Evolutionary conservation across 1,284 basidiomycete species (phyloP).

Genomic region (Microbotryum scabiosae): DNA sequence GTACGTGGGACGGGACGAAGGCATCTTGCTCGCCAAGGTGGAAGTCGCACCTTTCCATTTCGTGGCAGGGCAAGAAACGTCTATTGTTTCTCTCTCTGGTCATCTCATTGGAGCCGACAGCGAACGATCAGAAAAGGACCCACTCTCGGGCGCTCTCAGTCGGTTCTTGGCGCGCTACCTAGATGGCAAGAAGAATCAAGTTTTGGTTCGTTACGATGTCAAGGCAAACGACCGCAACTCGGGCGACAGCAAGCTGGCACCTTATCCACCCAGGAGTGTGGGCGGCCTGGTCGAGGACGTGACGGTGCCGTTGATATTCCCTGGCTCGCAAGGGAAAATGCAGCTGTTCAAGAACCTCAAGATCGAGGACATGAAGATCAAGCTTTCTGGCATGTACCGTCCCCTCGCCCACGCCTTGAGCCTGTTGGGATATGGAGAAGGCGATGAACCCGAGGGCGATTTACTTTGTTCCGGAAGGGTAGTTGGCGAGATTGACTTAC

Average conservation of each 20-base stretch:
- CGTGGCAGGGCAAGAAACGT: conserved; percentile 2
- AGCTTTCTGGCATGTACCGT: background rate
- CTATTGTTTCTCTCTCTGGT: conserved; percentile 22
- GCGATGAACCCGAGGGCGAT: conserved; percentile 15
- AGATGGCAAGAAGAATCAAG: conserved; percentile 23
- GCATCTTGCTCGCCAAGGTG: conserved; percentile 26
- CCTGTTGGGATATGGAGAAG: conserved; percentile 8
- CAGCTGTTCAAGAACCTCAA: conserved; percentile 31
- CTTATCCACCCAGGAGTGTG: conserved; percentile 21
- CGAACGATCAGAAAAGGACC: background rate
- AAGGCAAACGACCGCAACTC: conserved; percentile 8
- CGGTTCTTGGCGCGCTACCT: conserved; percentile 31
- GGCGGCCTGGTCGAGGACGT: conserved; percentile 3
- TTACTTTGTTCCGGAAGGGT: conserved; percentile 29
- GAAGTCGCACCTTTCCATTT: conserved; percentile 28
- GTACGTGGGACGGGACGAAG: background rate
- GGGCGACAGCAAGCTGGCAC: background rate
- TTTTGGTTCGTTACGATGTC: conserved; percentile 27
- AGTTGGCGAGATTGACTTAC: conserved; percentile 30
- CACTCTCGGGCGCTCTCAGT: conserved; percentile 18
- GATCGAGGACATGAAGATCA: conserved; percentile 32
- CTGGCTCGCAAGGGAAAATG: conserved; percentile 12
- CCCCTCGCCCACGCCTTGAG: background rate
- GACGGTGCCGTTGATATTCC: conserved; percentile 20
- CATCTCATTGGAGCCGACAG: conserved; percentile 26